Conservation (phyloP, 129 eudicot species). For the Lactuca saligna region DNA sequence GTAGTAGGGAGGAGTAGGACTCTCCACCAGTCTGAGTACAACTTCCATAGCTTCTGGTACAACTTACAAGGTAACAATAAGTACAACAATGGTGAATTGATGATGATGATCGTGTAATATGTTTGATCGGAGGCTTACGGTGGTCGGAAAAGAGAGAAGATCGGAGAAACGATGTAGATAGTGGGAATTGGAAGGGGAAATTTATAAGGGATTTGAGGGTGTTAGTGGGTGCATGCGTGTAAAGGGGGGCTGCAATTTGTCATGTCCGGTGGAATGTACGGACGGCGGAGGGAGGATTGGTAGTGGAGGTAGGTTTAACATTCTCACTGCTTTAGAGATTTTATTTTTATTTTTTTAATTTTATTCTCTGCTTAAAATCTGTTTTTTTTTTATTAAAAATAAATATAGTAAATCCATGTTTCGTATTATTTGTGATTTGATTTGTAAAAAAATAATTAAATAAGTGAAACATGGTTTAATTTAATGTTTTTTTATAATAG, state of each 20-base stretch:
- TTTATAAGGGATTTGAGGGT: conserved; percentile 11
- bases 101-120: neutral
- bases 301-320: conserved; percentile 28
- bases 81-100: neutral
- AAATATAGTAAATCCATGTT: neutral
- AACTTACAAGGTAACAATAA: neutral
- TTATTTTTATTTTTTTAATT: neutral
- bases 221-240: conserved; percentile 38
- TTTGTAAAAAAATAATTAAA: too few relatives aligned
- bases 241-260: conserved; percentile 26
- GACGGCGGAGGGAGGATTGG: conserved; percentile 21
- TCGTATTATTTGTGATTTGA: neutral
- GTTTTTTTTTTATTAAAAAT: neutral
- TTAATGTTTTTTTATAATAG: too few relatives aligned
- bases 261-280: conserved; percentile 25
- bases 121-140: neutral
- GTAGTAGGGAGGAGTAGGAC: conserved; percentile 39
- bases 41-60: conserved; percentile 21
- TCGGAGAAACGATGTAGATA: conserved; percentile 14
- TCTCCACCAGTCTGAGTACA: conserved; percentile 33
- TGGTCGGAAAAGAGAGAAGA: conserved; percentile 3
- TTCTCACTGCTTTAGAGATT: neutral
- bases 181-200: conserved; percentile 11
- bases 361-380: conserved; percentile 2
- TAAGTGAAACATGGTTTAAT: neutral